These are phyloP conservation scores for Phytopythium helicoides DNA, from an alignment of 352 stramenopile species.

Conservation along the genomic window DNA sequence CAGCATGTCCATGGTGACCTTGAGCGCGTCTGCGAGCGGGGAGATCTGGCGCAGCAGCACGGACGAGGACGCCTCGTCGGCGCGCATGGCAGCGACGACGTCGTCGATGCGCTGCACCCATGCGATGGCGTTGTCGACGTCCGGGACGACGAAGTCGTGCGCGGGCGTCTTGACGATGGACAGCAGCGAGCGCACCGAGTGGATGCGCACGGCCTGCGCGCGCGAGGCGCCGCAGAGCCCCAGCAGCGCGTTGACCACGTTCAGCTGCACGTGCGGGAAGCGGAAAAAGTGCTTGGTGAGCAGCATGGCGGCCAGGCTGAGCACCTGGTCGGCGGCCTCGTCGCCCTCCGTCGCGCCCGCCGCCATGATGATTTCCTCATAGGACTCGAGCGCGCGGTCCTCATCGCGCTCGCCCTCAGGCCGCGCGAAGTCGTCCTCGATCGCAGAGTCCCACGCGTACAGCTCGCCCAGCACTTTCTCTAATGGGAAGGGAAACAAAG, in stretches of 20 bases:
- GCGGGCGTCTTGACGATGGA: constrained; percentile 57
- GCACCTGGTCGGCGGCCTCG: constrained; percentile 39
- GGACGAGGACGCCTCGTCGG: constrained; percentile 43
- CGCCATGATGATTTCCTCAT: constrained; percentile 69
- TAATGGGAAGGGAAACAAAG: too few relatives aligned
- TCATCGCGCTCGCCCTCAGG: constrained; percentile 48
- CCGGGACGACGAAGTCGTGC: constrained; percentile 12
- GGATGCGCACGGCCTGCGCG: constrained; percentile 66
- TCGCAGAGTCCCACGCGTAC: constrained; percentile 64
- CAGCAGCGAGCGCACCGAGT: constrained; percentile 67
- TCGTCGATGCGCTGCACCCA: constrained; percentile 46
- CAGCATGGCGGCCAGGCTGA: constrained; percentile 69
- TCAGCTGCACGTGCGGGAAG: constrained; percentile 75
- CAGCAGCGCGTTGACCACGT: constrained; percentile 66
- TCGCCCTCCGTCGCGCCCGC: constrained; percentile 15
- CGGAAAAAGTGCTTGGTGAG: constrained; percentile 77
- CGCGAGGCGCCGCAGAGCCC: constrained; percentile 35
- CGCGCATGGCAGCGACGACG: constrained; percentile 30
- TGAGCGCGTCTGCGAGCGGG: constrained; percentile 44
- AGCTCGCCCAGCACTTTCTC: constrained; percentile 55
- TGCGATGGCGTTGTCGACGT: constrained; percentile 19
- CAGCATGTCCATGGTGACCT: constrained; percentile 24
- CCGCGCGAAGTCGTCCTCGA: constrained; percentile 59
- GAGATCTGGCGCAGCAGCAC: constrained; percentile 66
- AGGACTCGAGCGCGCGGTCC: constrained; percentile 67